A percentile compares a stretch with the other conserved stretches of the same genome.
Evolutionary conservation across 306 rosid genomes (phyloP).

Genomic region (Castanea sativa): DNA sequence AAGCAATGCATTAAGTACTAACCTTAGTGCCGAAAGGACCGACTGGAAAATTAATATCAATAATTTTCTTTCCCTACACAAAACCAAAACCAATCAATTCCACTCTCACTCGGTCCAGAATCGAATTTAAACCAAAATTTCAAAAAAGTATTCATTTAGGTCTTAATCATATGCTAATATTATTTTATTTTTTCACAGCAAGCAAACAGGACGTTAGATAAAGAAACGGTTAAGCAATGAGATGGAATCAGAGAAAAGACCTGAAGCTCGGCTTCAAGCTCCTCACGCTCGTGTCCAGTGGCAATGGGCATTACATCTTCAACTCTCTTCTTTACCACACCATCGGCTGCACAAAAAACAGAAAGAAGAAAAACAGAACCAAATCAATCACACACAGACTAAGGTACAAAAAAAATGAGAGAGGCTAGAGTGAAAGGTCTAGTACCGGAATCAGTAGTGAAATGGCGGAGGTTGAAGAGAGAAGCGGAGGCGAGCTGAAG

Average conservation of each 20-base stretch:
- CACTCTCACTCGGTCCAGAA: not conserved
- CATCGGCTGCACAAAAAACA: slow-evolving; percentile 20
- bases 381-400: not conserved
- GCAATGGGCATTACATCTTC: no score
- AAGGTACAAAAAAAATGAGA: no score
- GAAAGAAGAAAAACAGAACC: not conserved
- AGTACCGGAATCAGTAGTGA: no score
- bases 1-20: slow-evolving; percentile 17
- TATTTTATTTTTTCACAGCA: slow-evolving; percentile 7
- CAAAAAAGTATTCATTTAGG: not conserved
- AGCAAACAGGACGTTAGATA: not conserved
- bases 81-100: not conserved
- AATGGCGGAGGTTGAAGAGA: no score
- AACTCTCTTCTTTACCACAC: slow-evolving; percentile 17
- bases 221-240: not conserved
- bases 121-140: not conserved
- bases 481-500: no score
- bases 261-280: slow-evolving; percentile 75
- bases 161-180: not conserved
- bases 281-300: slow-evolving; percentile 59
- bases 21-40: slow-evolving; percentile 97
- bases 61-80: slow-evolving; percentile 56
- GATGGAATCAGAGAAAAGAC: slow-evolving; percentile 22
- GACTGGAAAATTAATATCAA: slow-evolving; percentile 56
- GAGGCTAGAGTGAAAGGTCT: no score